Evolutionary conservation across 2,329 filamentous ascomycete species (phyloP).

Genomic region (Bipolaris bicolor): DNA sequence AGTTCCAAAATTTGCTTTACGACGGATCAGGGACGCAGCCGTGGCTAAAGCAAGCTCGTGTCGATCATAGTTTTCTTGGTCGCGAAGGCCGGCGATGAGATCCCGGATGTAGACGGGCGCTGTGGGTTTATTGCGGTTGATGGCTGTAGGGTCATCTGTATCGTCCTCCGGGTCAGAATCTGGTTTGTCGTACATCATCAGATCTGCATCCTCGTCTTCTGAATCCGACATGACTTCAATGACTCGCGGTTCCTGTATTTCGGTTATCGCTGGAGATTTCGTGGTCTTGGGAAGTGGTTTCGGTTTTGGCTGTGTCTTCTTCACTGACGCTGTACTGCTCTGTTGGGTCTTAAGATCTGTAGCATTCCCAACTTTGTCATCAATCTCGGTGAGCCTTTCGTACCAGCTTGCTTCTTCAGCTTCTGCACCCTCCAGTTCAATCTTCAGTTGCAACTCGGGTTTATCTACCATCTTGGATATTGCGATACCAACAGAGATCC

Average conservation of each 20-base stretch:
- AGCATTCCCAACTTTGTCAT: constrained; percentile 65
- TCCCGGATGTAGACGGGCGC: constrained; percentile 91
- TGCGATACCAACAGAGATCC: constrained; percentile 84
- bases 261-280: constrained; percentile 24
- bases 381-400: constrained; percentile 66
- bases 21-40: constrained; percentile 79
- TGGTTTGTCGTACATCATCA: constrained; percentile 81
- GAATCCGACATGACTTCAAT: constrained; percentile 60
- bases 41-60: constrained; percentile 80
- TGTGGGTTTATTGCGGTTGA: constrained; percentile 80
- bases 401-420: constrained; percentile 78
- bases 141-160: constrained; percentile 87
- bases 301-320: constrained; percentile 6
- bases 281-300: constrained; percentile 16
- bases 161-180: constrained; percentile 90
- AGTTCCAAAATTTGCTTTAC: constrained; percentile 85
- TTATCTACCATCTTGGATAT: constrained; percentile 69
- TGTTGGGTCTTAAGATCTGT: constrained; percentile 21
- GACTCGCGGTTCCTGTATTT: constrained; percentile 52
- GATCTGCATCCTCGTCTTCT: constrained; percentile 62
- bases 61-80: constrained; percentile 82
- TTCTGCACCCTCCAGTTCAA: constrained; percentile 80
- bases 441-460: constrained; percentile 75
- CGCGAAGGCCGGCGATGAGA: constrained; percentile 76
- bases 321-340: not conserved